Evolutionary conservation across 2,329 filamentous ascomycete genomes (phyloP).

Genomic region (Ceratocystis smalleyi): DNA sequence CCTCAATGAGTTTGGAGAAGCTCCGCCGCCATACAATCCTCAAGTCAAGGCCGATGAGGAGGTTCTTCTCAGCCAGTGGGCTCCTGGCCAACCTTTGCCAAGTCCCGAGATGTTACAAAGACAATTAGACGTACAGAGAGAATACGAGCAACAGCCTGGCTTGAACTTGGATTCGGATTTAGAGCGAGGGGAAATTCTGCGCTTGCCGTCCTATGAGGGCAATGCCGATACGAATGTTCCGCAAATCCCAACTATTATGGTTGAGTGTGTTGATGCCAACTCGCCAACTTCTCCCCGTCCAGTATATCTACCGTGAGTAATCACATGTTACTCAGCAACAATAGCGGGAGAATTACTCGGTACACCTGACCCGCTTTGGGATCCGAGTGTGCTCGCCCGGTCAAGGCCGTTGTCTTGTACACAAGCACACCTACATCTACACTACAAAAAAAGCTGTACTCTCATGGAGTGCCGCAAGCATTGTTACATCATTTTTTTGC

Average conservation of each 20-base stretch:
- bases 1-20: constrained; percentile 9
- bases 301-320: constrained; percentile 7
- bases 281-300: neutral
- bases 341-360: neutral
- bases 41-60: constrained; percentile 6
- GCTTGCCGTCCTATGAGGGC: neutral
- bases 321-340: neutral
- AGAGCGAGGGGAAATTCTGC: neutral
- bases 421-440: neutral
- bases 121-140: constrained; percentile 18
- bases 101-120: constrained; percentile 19
- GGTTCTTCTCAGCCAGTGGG: constrained; percentile 16
- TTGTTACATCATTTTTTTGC: neutral
- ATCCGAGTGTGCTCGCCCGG: neutral
- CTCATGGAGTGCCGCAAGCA: neutral
- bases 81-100: constrained; percentile 9
- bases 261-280: neutral
- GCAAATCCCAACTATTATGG: neutral
- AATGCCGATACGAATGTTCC: neutral
- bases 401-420: neutral
- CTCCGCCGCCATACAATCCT: constrained; percentile 8
- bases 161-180: neutral
- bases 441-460: constrained; percentile 3
- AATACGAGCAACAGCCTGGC: constrained; percentile 1
- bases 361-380: neutral